Evolutionary conservation across 768 basidiomycete genomes (phyloP).

Genomic region (Trametes villosa): DNA sequence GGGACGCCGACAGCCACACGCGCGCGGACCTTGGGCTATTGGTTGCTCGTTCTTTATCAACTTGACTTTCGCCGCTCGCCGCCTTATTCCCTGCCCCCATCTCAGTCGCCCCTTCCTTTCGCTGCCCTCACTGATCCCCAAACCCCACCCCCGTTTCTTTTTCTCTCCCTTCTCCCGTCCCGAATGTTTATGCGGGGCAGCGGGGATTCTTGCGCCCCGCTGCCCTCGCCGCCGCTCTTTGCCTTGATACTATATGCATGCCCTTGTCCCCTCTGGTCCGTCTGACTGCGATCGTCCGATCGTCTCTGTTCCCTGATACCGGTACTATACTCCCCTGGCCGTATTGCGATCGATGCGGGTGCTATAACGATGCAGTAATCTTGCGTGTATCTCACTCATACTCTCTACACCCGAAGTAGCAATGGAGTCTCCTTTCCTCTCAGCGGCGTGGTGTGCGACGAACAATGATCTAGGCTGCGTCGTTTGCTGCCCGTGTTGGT

Average conservation of each 20-base stretch:
- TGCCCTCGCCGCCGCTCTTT: constrained; percentile 20
- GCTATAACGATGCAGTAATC: constrained; percentile 28
- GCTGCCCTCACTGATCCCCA: not conserved
- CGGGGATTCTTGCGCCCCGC: not conserved
- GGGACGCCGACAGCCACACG: constrained; percentile 7
- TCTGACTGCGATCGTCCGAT: constrained; percentile 8
- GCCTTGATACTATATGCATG: constrained; percentile 20
- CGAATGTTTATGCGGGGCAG: constrained; percentile 11
- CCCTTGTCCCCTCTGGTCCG: not conserved
- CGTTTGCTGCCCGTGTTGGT: no score
- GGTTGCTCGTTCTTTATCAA: constrained; percentile 62
- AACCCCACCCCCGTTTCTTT: constrained; percentile 7
- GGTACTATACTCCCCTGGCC: constrained; percentile 26
- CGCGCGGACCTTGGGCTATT: constrained; percentile 58
- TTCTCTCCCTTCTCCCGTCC: not conserved
- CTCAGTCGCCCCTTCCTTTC: not conserved
- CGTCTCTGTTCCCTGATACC: constrained; percentile 21
- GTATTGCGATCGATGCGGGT: constrained; percentile 20
- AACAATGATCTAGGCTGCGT: no score
- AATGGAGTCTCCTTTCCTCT: constrained; percentile 19
- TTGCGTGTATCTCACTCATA: constrained; percentile 26
- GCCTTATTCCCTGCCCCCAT: constrained; percentile 35
- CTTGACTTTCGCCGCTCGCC: constrained; percentile 37
- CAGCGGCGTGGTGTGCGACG: not conserved
- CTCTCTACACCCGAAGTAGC: constrained; percentile 14